Evolutionary conservation across 176 grass and related monocot genomes (phyloP).

Genomic region (Avena atlantica): DNA sequence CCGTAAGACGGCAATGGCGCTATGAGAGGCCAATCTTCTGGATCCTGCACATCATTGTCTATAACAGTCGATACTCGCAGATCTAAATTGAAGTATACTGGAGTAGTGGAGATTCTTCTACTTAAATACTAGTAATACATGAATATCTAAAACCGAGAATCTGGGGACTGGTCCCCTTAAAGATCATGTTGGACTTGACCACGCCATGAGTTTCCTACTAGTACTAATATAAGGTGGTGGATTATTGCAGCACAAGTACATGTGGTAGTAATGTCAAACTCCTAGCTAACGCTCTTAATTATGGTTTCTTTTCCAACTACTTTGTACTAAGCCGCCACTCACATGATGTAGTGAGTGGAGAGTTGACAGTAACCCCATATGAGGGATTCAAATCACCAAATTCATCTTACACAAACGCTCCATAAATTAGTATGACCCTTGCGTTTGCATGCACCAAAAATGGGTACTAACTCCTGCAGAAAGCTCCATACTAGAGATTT

Average conservation of each 20-base stretch:
- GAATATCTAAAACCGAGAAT: conserved; percentile 31
- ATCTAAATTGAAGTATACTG: background rate
- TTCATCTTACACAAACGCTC: background rate
- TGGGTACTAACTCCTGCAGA: conserved; percentile 14
- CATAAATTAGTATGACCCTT: background rate
- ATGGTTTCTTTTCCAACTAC: conserved; percentile 45
- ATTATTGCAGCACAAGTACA: conserved; percentile 13
- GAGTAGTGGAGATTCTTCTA: conserved; percentile 34
- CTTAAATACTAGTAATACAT: conserved; percentile 15
- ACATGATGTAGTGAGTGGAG: conserved; percentile 1
- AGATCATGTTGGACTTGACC: conserved; percentile 28
- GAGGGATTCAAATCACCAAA: background rate
- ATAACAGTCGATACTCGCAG: conserved; percentile 40
- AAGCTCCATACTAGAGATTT: conserved; percentile 44
- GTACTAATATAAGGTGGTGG: background rate
- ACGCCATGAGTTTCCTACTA: conserved; percentile 5
- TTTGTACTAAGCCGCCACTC: conserved; percentile 7
- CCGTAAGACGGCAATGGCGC: conserved; percentile 87
- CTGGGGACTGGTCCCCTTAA: conserved; percentile 28
- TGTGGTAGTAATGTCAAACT: conserved; percentile 29
- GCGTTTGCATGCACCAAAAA: background rate
- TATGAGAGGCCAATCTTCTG: conserved; percentile 82
- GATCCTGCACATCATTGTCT: conserved; percentile 60
- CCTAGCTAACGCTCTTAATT: conserved; percentile 28
- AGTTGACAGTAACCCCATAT: conserved; percentile 13